Evolutionary conservation across 2,329 filamentous ascomycete species (phyloP), one percentile per base, ranked within the genome.

Genomic region (Fusarium sp.): DNA sequence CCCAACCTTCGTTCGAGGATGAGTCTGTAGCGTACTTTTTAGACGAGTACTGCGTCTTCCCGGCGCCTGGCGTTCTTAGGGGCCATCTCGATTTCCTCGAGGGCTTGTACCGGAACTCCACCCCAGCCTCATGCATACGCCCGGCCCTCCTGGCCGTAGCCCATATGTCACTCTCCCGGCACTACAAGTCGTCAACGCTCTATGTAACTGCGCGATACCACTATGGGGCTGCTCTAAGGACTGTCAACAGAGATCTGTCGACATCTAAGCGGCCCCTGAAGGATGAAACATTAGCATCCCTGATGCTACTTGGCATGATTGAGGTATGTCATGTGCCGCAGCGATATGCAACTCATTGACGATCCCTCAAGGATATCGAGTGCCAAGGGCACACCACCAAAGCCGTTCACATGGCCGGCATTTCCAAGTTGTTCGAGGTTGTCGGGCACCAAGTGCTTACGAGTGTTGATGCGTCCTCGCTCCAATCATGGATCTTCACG

Each of bases 1-100:
- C 64, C 29, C 58, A 67, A 42, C 64, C 64, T 18, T 67, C 64
- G 13, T 67, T 67, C 27, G 64, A 67, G 23, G 63, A 67, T 15
- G 63, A 67, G 21, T 51, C 64, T 11, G 23, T 67, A 13, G 21
- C 45, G 11, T 67, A 40, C 50, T 67, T 67, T 27, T 25, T 67
- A 7, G 45, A 59, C 6, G 64, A 67, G 25, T 63, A 67, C 23
- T 48, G 58, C 21, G 45, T 67, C 21, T 17, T 35, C 13, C 64
- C 63, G 13, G 58, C 39, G 4, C 41, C 63, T 2, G 63, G 51
- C 3, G 58, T 58, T 23, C n/a, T 59, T 15, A 35, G 41, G 4
- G 64, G 64, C 3, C 58, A 67, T 27, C 58, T 67, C 18, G 64
- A 67, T 13, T 67, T 67, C 46, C 47, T 67, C 8, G 41, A 54